phyloP scores from a whole-genome alignment of 257 asterid genomes.

The Nicotiana tabacum region DNA sequence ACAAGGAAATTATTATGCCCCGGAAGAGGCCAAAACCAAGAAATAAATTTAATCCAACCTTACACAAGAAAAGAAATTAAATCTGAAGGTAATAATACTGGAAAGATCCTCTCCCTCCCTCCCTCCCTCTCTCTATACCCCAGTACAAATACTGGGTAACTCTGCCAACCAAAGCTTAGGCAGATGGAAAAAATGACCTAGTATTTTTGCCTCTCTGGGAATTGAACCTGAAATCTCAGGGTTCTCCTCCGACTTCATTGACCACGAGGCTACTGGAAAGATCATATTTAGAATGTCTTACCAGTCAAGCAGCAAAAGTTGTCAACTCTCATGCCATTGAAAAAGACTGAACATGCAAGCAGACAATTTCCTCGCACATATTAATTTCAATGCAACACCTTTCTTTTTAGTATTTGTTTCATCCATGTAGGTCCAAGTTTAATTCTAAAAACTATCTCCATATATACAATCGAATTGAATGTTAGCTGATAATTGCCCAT shows the following conservation, averaged over 20 bases:
- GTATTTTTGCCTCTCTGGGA: too few species aligned
- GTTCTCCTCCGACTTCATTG: too few species aligned
- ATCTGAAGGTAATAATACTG: neutral
- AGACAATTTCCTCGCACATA: neutral
- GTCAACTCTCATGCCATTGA: neutral
- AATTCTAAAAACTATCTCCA: neutral
- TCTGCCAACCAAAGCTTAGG: too few species aligned
- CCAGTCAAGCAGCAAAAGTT: neutral
- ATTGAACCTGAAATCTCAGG: too few species aligned
- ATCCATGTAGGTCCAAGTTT: neutral
- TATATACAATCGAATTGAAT: neutral
- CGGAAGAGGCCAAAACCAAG: neutral
- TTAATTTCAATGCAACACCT: neutral
- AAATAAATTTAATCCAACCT: neutral
- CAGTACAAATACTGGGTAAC: too few species aligned
- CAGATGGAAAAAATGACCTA: too few species aligned
- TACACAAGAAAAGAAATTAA: neutral
- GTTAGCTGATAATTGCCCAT: neutral
- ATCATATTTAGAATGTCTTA: neutral
- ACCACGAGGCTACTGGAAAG: neutral
- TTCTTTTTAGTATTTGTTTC: neutral
- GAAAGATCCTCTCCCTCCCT: neutral
- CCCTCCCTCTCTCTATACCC: too few species aligned
- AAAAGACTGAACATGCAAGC: neutral
- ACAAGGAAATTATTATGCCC: neutral